Evolutionary conservation across 345 rosid genomes (phyloP).

Genomic region (Physaria fendleri): DNA sequence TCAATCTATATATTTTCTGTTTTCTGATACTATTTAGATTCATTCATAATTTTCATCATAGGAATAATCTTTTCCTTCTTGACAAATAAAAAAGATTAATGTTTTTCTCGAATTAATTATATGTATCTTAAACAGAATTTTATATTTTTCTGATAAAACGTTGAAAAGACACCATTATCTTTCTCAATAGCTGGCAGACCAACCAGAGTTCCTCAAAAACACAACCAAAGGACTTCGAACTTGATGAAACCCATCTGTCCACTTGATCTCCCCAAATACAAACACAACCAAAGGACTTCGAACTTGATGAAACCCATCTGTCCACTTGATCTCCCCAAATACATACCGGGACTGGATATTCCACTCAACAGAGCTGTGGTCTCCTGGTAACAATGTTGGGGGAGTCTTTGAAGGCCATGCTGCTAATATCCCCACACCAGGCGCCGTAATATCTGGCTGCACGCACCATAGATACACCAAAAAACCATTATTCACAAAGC

Average conservation of each 20-base stretch:
- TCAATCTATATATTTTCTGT: no score
- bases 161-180: background rate
- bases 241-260: conserved; percentile 53
- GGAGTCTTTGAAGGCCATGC: conserved; percentile 70
- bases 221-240: conserved; percentile 64
- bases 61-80: no score
- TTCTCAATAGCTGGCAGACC: background rate
- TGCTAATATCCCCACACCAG: conserved; percentile 59
- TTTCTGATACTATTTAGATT: no score
- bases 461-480: background rate
- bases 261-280: conserved; percentile 58
- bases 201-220: conserved; percentile 19
- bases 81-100: no score
- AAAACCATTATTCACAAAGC: background rate
- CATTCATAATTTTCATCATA: no score
- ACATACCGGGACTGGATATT: conserved; percentile 51
- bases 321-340: conserved; percentile 65
- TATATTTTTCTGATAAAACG: background rate
- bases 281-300: conserved; percentile 55
- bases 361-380: conserved; percentile 40
- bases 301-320: conserved; percentile 54
- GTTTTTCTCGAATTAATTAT: no score
- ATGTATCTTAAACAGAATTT: background rate
- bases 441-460: conserved; percentile 71
- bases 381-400: conserved; percentile 29